A percentile compares a stretch with the other conserved stretches of the same genome.
These are phyloP conservation scores for Carallia brachiata DNA, from an alignment of 345 rosid genomes.

Conservation along the genomic window DNA sequence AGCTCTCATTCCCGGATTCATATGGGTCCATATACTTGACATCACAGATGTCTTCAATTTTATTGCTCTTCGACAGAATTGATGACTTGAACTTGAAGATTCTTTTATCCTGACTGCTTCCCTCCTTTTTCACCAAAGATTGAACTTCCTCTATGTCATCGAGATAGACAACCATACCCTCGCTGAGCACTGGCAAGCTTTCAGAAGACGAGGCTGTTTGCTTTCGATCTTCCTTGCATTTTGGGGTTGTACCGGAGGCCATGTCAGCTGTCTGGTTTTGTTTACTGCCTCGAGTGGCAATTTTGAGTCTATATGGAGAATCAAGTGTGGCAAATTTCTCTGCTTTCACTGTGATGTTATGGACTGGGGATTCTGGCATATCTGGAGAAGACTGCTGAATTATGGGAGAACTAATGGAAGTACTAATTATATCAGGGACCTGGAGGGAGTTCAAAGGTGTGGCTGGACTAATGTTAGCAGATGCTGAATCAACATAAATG, in stretches of 20 bases:
- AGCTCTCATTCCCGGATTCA: constrained; percentile 23
- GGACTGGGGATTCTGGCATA: constrained; percentile 8
- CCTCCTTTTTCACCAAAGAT: constrained; percentile 26
- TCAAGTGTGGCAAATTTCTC: not conserved
- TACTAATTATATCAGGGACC: constrained; percentile 18
- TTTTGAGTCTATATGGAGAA: constrained; percentile 1
- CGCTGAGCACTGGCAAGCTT: constrained; percentile 34
- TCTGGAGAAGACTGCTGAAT: constrained; percentile 34
- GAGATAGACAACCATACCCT: constrained; percentile 40
- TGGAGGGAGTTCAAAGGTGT: not conserved
- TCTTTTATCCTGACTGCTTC: constrained; percentile 45
- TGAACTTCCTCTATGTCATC: constrained; percentile 56
- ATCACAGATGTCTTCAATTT: not conserved
- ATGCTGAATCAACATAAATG: constrained; percentile 16
- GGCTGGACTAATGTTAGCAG: constrained; percentile 2
- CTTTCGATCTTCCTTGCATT: constrained; percentile 13
- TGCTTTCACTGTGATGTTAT: constrained; percentile 8
- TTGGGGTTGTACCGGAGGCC: not conserved
- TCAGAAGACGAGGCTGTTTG: constrained; percentile 37
- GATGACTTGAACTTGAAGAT: constrained; percentile 54
- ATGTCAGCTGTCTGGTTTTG: constrained; percentile 10
- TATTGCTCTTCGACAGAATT: not conserved
- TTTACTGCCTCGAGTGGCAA: constrained; percentile 3
- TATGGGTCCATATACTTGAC: constrained; percentile 16
- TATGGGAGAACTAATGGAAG: constrained; percentile 27